Conservation (phyloP, 2,329 filamentous ascomycete species). For the Hysterium pulicare region DNA sequence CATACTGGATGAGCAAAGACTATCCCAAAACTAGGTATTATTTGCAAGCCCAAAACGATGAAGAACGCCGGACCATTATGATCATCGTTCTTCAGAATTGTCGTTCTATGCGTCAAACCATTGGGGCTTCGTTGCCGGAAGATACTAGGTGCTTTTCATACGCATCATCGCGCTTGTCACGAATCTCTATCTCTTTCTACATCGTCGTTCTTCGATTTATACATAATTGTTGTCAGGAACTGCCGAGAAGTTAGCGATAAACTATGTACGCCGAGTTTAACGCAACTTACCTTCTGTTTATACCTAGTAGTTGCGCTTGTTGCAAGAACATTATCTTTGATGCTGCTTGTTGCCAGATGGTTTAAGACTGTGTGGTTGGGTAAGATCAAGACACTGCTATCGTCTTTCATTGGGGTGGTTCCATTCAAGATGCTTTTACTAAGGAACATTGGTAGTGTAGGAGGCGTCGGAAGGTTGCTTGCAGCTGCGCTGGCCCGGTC, state of each 20-base stretch:
- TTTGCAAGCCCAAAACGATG: neutral
- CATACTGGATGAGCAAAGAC: neutral
- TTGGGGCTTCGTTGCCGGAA: neutral
- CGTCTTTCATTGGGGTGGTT: constrained; percentile 89
- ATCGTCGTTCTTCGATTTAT: constrained; percentile 71
- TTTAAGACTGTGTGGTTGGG: constrained; percentile 97
- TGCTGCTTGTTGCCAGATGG: constrained; percentile 94
- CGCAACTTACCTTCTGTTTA: constrained; percentile 82
- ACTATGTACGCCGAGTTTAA: too few species aligned
- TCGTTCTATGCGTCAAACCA: neutral
- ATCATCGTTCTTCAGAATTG: constrained; percentile 1
- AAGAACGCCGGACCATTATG: neutral
- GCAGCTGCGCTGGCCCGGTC: constrained; percentile 72
- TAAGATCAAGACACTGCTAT: constrained; percentile 94
- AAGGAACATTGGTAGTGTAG: constrained; percentile 82
- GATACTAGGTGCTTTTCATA: neutral
- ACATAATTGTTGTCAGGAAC: constrained; percentile 98
- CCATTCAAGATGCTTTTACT: constrained; percentile 94
- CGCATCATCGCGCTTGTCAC: neutral
- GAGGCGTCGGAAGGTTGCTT: constrained; percentile 76
- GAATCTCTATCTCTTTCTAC: constrained; percentile 8
- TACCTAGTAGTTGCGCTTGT: constrained; percentile 97
- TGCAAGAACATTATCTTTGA: constrained; percentile 92
- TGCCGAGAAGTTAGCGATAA: constrained; percentile 38
- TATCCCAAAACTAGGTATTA: neutral